Evolutionary conservation across 352 stramenopile genomes (phyloP), one percentile per base, ranked within the genome.

Genomic region (Phytopythium kandeliae): DNA sequence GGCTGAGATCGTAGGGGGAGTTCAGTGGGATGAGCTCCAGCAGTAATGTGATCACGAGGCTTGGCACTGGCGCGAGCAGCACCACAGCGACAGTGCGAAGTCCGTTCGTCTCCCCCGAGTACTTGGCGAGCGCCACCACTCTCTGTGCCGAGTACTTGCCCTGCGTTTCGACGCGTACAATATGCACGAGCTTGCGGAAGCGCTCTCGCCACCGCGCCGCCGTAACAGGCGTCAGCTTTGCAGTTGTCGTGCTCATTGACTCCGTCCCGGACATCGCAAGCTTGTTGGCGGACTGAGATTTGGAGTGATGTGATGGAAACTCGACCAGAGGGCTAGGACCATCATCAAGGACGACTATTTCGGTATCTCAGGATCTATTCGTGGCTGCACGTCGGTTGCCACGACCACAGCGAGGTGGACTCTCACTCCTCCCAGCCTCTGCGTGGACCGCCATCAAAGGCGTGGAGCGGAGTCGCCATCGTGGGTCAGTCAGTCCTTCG

Each of bases 1-100:
- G 40, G 47, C 0, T 5, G 64, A 30, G 12, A 56, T 19, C 17
- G 9, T 51, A 35, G 1, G 60, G 56, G 3, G 54, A 21, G 8
- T 51, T 48, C 5, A 69, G 43, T 7, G 49, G 43, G 1, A 67
- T 28, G 16, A 66, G 16, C 30, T 72, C 63, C 9, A 54, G 19
- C 2, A 62, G n/a, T 0, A 57, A 26, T 21, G 63, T 63, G 19
- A 63, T 40, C 10, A 58, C 4, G 6, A 69, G 38, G n/a, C 53
- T 58, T 1, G 53, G 57, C 0, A 69, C 15, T 2, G 56, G 64
- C 1, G 60, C 63, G 17, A 48, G 43, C 0, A 67, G 0, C 17
- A 73, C 5, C 3, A 55, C 42, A 1, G 13, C 10, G 8, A 54
- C 24, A 21, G 56, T 48, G 1, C 47, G 51, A 1, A 55, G 19